Evolutionary conservation across 2,329 filamentous ascomycete genomes (phyloP).

Genomic region (Pyrenophora seminiperda): DNA sequence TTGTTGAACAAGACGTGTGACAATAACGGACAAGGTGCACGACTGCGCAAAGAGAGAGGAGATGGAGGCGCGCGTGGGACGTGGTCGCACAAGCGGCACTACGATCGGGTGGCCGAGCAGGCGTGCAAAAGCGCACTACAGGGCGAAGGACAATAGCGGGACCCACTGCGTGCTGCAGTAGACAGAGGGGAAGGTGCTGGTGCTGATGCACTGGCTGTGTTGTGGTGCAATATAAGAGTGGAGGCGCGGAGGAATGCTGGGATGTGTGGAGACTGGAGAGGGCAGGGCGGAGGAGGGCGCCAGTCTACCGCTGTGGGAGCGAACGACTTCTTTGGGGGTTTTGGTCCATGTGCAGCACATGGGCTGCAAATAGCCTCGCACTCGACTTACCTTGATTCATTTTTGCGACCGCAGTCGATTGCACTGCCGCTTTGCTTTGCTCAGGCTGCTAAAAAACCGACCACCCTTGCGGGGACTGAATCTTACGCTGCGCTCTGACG

Average conservation of each 20-base stretch:
- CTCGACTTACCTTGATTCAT: slow-evolving; percentile 50
- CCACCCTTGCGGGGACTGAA: slow-evolving; percentile 27
- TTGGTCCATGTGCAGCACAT: slow-evolving; percentile 27
- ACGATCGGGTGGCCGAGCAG: slow-evolving; percentile 40
- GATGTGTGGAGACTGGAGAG: too few species aligned
- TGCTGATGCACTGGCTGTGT: slow-evolving; percentile 30
- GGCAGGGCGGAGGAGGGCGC: slow-evolving; percentile 47
- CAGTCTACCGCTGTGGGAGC: slow-evolving; percentile 37
- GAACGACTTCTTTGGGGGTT: slow-evolving; percentile 24
- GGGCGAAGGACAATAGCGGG: slow-evolving; percentile 32
- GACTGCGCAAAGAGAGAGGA: slow-evolving; percentile 29
- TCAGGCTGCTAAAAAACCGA: slow-evolving; percentile 21
- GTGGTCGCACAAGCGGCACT: slow-evolving; percentile 44
- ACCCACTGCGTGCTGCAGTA: slow-evolving; percentile 41
- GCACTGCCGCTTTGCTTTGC: slow-evolving; percentile 29
- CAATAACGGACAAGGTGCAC: slow-evolving; percentile 49
- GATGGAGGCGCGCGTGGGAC: slow-evolving; percentile 36
- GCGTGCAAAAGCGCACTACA: slow-evolving; percentile 45
- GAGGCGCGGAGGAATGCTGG: slow-evolving; percentile 40
- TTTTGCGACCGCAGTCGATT: slow-evolving; percentile 30
- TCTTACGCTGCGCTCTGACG: slow-evolving; percentile 34
- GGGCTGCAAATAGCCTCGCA: slow-evolving; percentile 32
- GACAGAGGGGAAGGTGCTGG: slow-evolving; percentile 20
- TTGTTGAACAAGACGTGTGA: slow-evolving; percentile 43
- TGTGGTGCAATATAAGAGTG: slow-evolving; percentile 39